Evolutionary conservation across 1,284 basidiomycete genomes (phyloP), one percentile per base, ranked within the genome.

Genomic region (Rhizoctonia solani): DNA sequence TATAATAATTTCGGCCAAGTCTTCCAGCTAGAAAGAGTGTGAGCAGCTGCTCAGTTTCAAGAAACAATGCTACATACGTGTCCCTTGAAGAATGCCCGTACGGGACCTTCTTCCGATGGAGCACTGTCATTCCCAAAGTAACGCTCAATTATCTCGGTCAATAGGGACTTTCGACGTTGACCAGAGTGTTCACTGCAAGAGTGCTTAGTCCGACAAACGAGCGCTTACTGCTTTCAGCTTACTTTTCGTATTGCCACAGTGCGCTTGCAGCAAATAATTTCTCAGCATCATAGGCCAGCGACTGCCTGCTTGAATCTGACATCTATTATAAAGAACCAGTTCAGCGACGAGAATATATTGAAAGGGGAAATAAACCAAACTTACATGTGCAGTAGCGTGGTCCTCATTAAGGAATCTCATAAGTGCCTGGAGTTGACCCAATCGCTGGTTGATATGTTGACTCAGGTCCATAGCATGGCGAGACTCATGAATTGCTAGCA

Each of bases 341-440:
- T 63, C 46, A 37, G 32, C 50, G 34, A 5, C 55, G 14, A 56
- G 1, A 44, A 14, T 13, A 16, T 58, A 32, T n/a, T 54, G 50
- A 19, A 21, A 23, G 39, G 19, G 21, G 30, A 30, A 68, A 39
- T 8, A n/a, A n/a, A n/a, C n/a, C n/a, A n/a, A 21, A 69, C 77
- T 72, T 41, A 90, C 92, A 80, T 90, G 91, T 27, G 80, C 80
- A 29, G 95, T 79, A 1, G 87, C 87, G 0, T 84, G 87, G 75
- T 96, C 96, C 67, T 89, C 86, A 59, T 92, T 92, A 71, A 99
- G 89, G 75, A 95, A 97, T 19, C 82, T 81, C 72, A 97, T 92
- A 8, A 99, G 81, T 79, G 90, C 90, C 56, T 85, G 86, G 16
- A 97, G 80, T 46, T 92, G 83, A 47, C 87, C 85, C 70, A 89